Evolutionary conservation across 345 rosid species (phyloP).

Genomic region (Sonneratia caseolaris): DNA sequence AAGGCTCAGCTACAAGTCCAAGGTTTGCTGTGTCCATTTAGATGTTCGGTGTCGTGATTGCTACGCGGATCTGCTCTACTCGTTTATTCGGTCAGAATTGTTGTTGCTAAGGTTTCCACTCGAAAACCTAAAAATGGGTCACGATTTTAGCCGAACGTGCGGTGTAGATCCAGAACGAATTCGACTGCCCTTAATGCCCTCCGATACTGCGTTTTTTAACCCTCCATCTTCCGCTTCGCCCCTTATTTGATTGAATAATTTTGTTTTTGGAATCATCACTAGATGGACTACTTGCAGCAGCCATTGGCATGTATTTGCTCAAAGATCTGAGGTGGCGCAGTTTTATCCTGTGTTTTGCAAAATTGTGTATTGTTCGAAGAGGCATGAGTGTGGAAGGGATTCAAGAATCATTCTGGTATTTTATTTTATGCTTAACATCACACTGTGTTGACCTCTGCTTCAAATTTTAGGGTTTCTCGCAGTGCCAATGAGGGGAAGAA

Average conservation of each 20-base stretch:
- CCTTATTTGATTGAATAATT: not conserved
- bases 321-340: not conserved
- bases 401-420: too few relatives aligned
- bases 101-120: not conserved
- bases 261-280: not conserved
- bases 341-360: not conserved
- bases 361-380: not conserved
- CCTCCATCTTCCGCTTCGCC: too few relatives aligned
- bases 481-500: constrained; percentile 72
- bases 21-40: not conserved
- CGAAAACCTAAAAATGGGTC: not conserved
- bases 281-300: not conserved
- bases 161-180: not conserved
- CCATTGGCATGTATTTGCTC: not conserved
- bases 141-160: too few relatives aligned
- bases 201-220: too few relatives aligned
- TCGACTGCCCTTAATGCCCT: too few relatives aligned
- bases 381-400: too few relatives aligned
- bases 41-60: not conserved
- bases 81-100: not conserved
- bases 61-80: not conserved
- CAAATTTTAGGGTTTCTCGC: not conserved
- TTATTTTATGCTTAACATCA: too few relatives aligned
- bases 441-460: not conserved
- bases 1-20: not conserved